Evolutionary conservation across 768 basidiomycete genomes (phyloP).

Genomic region (Phlegmacium glaucopus): DNA sequence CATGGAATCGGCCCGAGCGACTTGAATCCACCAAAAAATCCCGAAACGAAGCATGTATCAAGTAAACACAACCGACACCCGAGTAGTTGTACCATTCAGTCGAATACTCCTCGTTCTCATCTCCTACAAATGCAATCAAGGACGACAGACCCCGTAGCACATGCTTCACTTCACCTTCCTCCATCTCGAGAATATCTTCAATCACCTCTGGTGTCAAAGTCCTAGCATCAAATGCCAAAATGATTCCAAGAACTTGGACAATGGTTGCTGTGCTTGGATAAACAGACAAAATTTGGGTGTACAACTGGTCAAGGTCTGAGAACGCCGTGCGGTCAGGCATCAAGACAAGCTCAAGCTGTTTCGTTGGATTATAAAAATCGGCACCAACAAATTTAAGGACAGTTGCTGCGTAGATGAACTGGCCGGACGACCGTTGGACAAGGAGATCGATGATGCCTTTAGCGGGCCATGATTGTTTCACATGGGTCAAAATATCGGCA

Average conservation of each 20-base stretch:
- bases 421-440: too few relatives aligned
- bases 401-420: too few relatives aligned
- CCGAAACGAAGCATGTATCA: neutral
- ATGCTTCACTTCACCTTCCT: neutral
- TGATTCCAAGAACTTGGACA: slow-evolving; percentile 2
- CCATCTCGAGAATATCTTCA: neutral
- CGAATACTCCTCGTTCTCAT: too few relatives aligned
- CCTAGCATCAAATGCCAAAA: neutral
- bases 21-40: slow-evolving; percentile 10
- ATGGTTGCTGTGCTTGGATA: neutral
- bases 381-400: slow-evolving; percentile 13
- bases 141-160: slow-evolving; percentile 7
- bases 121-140: neutral
- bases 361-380: slow-evolving; percentile 2
- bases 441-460: too few relatives aligned
- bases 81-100: too few relatives aligned
- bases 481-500: neutral
- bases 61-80: too few relatives aligned
- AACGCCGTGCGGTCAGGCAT: neutral
- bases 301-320: slow-evolving; percentile 7
- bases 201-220: neutral
- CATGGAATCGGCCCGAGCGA: slow-evolving; percentile 5
- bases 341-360: slow-evolving; percentile 9
- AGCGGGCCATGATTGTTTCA: neutral
- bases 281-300: too few relatives aligned